Evolutionary conservation across 208 protist species (phyloP), one percentile per base, ranked within the genome.

Genomic region (Strigomonas oncopelti): DNA sequence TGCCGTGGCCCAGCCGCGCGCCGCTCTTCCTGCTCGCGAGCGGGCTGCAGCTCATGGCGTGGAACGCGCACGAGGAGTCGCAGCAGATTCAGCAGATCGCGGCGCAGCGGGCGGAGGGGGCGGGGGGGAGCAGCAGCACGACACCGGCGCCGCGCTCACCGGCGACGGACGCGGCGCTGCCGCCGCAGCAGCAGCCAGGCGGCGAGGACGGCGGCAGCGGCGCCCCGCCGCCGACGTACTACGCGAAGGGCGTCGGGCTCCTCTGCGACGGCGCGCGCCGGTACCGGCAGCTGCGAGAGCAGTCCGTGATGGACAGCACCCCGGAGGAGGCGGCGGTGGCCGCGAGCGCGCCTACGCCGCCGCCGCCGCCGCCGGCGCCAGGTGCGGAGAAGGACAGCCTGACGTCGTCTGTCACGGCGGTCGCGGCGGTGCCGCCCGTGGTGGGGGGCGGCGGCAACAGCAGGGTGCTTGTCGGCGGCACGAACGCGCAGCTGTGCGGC

Each of bases 11-110:
- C 29, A 90, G 87, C 67, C 65, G 84, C 52, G 90, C 83, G 0
- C 87, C 87, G 28, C 74, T 95, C 3, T 95, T 93, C 53, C 67
- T 95, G 18, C 25, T 91, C 0, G 80, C 87, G 27, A 72, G 78
- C 11, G 87, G 87, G 54, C 63, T 93, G 71, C 90, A 92, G 80
- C 78, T 93, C 18, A 92, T 93, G 87, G 71, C 70, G 59, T 85
- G 83, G 78, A 90, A 90, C 67, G 89, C 89, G 20, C 76, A 71
- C 55, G 84, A 91, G 67, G 81, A 87, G 62, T 64, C 68, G 58
- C 31, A 61, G 42, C 74, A 61, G 55, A 55, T 64, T 2, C 34
- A 31, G 36, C 22, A n/a, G 36, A 46, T n/a, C 14, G 34, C 46
- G 24, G 57, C 24, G 29, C 13, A 9, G 34, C 27, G 29, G 25